A percentile compares a stretch with the other conserved stretches of the same genome.
These are phyloP conservation scores for Pythium volutum DNA, from an alignment of 352 stramenopile genomes.

Conservation along the genomic window DNA sequence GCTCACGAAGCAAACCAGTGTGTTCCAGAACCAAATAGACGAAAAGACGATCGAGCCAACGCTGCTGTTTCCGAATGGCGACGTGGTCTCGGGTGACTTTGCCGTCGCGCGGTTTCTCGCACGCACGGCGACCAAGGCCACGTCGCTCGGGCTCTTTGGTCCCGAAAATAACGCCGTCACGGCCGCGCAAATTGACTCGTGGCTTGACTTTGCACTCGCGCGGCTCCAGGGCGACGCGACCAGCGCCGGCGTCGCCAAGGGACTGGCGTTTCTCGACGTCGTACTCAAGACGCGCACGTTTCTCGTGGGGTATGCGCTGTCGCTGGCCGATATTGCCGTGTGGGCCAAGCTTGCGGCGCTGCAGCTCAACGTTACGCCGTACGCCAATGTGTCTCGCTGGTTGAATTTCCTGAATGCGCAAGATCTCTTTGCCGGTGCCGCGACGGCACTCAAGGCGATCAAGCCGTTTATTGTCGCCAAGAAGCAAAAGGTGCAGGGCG, in stretches of 20 bases:
- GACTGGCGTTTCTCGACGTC: slow-evolving; percentile 86
- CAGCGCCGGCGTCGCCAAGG: slow-evolving; percentile 27
- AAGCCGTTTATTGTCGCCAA: slow-evolving; percentile 24
- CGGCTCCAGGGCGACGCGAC: slow-evolving; percentile 36
- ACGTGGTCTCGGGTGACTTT: slow-evolving; percentile 78
- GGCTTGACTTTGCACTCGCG: slow-evolving; percentile 91
- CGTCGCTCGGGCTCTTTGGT: slow-evolving; percentile 52
- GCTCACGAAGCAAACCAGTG: slow-evolving; percentile 46
- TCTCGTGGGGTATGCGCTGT: slow-evolving; percentile 91
- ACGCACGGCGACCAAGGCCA: slow-evolving; percentile 28
- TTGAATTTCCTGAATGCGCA: slow-evolving; percentile 54
- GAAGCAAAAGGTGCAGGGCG: slow-evolving; percentile 18
- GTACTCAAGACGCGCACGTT: slow-evolving; percentile 91
- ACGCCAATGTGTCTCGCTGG: slow-evolving; percentile 77
- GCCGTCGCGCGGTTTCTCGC: slow-evolving; percentile 68
- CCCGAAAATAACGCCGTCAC: slow-evolving; percentile 46
- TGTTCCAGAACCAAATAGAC: slow-evolving; percentile 52
- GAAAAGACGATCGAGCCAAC: slow-evolving; percentile 60
- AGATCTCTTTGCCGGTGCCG: slow-evolving; percentile 57
- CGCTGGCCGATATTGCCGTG: slow-evolving; percentile 95
- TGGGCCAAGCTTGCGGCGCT: slow-evolving; percentile 73
- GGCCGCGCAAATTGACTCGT: slow-evolving; percentile 86
- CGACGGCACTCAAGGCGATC: slow-evolving; percentile 48
- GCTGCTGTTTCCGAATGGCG: slow-evolving; percentile 45
- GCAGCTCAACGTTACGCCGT: slow-evolving; percentile 45